These are phyloP conservation scores for Colletotrichum kahawae DNA, from an alignment of 2,329 filamentous ascomycete genomes.

Conservation along the genomic window DNA sequence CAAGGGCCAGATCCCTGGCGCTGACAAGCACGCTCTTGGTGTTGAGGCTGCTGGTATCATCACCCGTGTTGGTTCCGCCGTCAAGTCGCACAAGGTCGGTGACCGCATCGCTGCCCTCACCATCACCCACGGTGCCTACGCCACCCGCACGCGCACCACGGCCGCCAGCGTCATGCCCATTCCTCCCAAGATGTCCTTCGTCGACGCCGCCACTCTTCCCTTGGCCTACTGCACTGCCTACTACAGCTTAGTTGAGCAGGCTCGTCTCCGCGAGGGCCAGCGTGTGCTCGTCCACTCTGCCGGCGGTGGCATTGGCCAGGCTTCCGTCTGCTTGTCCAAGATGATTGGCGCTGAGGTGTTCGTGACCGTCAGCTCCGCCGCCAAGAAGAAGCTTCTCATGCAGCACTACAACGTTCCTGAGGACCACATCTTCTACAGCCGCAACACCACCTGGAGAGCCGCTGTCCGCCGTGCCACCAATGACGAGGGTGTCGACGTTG, in stretches of 20 bases:
- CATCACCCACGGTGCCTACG: slow-evolving; percentile 25
- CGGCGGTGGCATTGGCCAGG: slow-evolving; percentile 40
- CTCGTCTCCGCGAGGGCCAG: slow-evolving; percentile 30
- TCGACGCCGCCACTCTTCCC: slow-evolving; percentile 37
- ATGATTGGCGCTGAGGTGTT: slow-evolving; percentile 36
- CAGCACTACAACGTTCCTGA: slow-evolving; percentile 29
- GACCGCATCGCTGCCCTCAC: slow-evolving; percentile 30
- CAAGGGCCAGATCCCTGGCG: slow-evolving; percentile 40
- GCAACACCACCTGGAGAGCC: slow-evolving; percentile 32
- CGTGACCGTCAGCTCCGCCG: slow-evolving; percentile 32
- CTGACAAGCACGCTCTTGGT: slow-evolving; percentile 30
- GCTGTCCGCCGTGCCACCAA: slow-evolving; percentile 33
- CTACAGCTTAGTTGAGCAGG: slow-evolving; percentile 37
- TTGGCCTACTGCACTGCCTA: slow-evolving; percentile 37
- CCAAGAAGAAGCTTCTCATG: slow-evolving; percentile 36
- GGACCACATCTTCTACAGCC: slow-evolving; percentile 32
- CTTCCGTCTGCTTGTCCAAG: slow-evolving; percentile 37
- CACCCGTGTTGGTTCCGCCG: slow-evolving; percentile 33
- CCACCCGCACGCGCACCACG: slow-evolving; percentile 26
- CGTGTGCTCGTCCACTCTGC: slow-evolving; percentile 41
- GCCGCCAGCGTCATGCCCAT: slow-evolving; percentile 36
- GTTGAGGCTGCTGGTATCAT: slow-evolving; percentile 39
- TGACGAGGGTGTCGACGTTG: slow-evolving; percentile 38
- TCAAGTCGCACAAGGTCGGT: slow-evolving; percentile 31
- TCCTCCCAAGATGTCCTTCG: slow-evolving; percentile 40